Evolutionary conservation across 495 filamentous ascomycete species (phyloP).

Genomic region (Talaromyces stipitatus): DNA sequence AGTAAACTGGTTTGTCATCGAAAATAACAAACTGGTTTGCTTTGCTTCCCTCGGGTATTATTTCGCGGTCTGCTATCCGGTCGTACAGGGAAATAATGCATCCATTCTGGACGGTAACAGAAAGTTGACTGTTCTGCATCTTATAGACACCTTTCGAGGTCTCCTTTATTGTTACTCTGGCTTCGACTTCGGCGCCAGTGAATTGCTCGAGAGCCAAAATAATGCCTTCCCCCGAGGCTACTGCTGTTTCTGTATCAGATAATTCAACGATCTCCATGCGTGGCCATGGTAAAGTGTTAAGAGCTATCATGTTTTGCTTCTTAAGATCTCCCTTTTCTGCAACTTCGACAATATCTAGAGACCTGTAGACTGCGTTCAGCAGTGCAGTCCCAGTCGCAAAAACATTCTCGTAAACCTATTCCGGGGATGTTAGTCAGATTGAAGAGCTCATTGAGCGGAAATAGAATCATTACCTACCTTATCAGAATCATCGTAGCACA

Average conservation of each 20-base stretch:
- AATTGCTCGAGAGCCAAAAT: slow-evolving; percentile 41
- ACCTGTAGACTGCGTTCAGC: slow-evolving; percentile 56
- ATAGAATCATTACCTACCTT: slow-evolving; percentile 39
- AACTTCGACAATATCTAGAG: slow-evolving; percentile 49
- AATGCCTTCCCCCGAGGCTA: slow-evolving; percentile 37
- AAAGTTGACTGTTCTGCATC: slow-evolving; percentile 66
- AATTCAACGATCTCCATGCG: slow-evolving; percentile 66
- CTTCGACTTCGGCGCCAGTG: slow-evolving; percentile 15
- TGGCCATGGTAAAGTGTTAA: slow-evolving; percentile 82
- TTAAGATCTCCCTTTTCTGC: slow-evolving; percentile 14
- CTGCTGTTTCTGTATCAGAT: slow-evolving; percentile 43
- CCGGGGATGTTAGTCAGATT: neutral
- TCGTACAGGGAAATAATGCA: slow-evolving; percentile 78
- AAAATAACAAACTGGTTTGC: slow-evolving; percentile 91
- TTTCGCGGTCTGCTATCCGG: slow-evolving; percentile 56
- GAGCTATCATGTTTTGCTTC: slow-evolving; percentile 31
- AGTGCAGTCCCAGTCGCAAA: slow-evolving; percentile 67
- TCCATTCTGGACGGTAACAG: slow-evolving; percentile 62
- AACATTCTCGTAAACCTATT: slow-evolving; percentile 55
- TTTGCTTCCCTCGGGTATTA: slow-evolving; percentile 70
- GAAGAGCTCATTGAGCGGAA: no score
- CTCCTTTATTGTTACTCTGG: slow-evolving; percentile 56
- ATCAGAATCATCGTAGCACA: slow-evolving; percentile 93
- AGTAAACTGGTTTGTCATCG: slow-evolving; percentile 98
- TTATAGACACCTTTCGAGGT: slow-evolving; percentile 60